A percentile compares a stretch with the other conserved stretches of the same genome.
Evolutionary conservation across 352 stramenopile genomes (phyloP).

Genomic region (Pythium volutum): DNA sequence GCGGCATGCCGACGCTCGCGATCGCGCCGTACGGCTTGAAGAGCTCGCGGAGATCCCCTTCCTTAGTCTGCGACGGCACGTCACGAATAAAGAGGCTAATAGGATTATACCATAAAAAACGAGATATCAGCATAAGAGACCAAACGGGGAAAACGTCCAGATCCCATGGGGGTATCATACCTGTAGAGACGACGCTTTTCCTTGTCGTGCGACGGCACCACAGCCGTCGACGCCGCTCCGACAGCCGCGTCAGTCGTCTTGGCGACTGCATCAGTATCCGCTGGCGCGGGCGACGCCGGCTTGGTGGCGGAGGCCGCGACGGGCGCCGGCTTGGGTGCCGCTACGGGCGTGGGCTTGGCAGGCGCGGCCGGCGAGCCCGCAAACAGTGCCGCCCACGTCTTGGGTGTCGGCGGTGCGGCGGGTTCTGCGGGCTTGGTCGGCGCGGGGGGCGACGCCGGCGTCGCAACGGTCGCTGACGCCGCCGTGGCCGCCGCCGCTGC

Average conservation of each 20-base stretch:
- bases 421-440: conserved; percentile 19
- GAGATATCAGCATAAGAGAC: not conserved
- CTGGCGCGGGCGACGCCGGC: conserved; percentile 19
- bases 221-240: conserved; percentile 21
- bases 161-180: conserved; percentile 8
- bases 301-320: conserved; percentile 15
- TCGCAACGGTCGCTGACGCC: conserved; percentile 19
- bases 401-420: conserved; percentile 36
- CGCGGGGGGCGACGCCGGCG: conserved; percentile 21
- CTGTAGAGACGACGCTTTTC: conserved; percentile 49
- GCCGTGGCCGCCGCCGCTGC: conserved; percentile 15
- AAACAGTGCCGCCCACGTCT: conserved; percentile 65
- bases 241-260: conserved; percentile 18
- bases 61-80: conserved; percentile 67
- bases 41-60: conserved; percentile 70
- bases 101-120: not conserved
- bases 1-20: conserved; percentile 60
- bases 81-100: conserved; percentile 77
- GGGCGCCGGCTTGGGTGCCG: conserved; percentile 25
- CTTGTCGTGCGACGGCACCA: conserved; percentile 38
- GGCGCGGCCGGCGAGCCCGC: conserved; percentile 13
- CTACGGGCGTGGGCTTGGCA: conserved; percentile 17
- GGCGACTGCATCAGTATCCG: conserved; percentile 11
- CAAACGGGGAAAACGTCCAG: too few relatives aligned
- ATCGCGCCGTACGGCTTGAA: conserved; percentile 80